Percentiles rank a stretch among this genome's conserved stretches.
These are phyloP conservation scores for Chlorella sp. DNA, from an alignment of 139 green algal genomes.

Conservation along the genomic window DNA sequence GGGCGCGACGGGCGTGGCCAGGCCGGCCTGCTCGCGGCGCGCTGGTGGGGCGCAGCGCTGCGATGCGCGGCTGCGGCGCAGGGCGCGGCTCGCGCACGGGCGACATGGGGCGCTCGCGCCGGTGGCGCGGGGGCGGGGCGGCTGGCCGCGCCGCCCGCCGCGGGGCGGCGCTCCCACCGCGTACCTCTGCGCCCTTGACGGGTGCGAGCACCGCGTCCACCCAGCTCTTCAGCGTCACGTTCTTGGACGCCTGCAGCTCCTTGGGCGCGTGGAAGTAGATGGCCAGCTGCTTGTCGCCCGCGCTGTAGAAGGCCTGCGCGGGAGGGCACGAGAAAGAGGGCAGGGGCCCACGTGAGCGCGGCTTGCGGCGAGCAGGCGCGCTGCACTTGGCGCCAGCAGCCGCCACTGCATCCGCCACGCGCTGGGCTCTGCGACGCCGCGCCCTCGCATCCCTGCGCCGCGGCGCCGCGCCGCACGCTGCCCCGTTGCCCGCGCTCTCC, in stretches of 20 bases:
- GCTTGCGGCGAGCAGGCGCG: not conserved
- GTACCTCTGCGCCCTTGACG: conserved; percentile 51
- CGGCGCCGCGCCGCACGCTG: no score
- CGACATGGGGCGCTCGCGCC: not conserved
- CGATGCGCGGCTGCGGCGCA: not conserved
- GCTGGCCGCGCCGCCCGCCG: not conserved
- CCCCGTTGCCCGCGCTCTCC: no score
- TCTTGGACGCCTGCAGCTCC: conserved; percentile 53
- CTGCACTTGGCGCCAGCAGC: not conserved
- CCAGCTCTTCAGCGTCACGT: conserved; percentile 41
- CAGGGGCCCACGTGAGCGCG: not conserved
- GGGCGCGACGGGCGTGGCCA: not conserved
- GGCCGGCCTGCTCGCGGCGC: no score
- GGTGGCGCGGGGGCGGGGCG: not conserved
- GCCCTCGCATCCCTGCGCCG: no score
- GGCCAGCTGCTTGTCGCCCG: conserved; percentile 70
- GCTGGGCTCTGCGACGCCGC: not conserved
- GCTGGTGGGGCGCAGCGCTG: not conserved
- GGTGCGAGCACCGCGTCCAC: conserved; percentile 36
- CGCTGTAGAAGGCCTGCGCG: conserved; percentile 68
- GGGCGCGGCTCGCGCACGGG: not conserved
- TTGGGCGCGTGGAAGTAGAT: conserved; percentile 73
- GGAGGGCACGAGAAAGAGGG: no score
- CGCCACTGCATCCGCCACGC: not conserved
- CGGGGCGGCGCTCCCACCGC: not conserved